Evolutionary conservation across 2,329 filamentous ascomycete genomes (phyloP), one percentile per base, ranked within the genome.

Genomic region (Aspergillus texensis): DNA sequence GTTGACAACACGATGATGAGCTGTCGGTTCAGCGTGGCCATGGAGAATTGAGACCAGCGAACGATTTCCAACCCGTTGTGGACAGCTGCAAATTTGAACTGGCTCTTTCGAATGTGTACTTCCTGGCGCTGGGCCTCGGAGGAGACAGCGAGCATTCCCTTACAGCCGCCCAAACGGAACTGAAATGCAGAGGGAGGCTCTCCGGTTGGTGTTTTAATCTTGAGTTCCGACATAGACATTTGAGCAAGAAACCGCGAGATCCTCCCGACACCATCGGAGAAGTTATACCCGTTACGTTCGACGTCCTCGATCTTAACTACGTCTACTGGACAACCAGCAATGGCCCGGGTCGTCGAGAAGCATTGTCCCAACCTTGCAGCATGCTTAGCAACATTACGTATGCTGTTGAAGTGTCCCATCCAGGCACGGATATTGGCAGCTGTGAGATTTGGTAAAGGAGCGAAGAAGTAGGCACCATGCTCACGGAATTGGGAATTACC

Each of bases 401-500:
- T 97, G 66, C 93, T 86, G 16, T 83, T 84, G 71, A 99, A 96
- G 16, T 90, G 81, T 0, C 95, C 95, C 90, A 98, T 96, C 87
- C 91, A 94, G 36, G 83, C 77, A 5, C 94, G 90, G 62, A 99
- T 97, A 57, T 89, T 84, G 21, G 90, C 85, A 59, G 92, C 92
- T 1, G 87, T 90, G 9, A 91, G 74, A 60, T 87, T 82, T 0
- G 86, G 81, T 0, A 87, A 88, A 0, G 91, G 86, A 5, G 92
- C 90, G 75, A 98, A 98, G 78, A 99, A 97, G 73, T 95, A 98
- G 0, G 92, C 94, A 0, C 94, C 91, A 69, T 94, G 89, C 73
- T 98, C 94, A 58, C 94, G 88, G 64, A 99, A 91, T 71, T 99
- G 95, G 0, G 95, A 97, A 76, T 95, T 98, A 0, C 95, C 94